Evolutionary conservation across 169 alveolate species (phyloP), one percentile per base, ranked within the genome.

Genomic region (Hepatocystis sp.): DNA sequence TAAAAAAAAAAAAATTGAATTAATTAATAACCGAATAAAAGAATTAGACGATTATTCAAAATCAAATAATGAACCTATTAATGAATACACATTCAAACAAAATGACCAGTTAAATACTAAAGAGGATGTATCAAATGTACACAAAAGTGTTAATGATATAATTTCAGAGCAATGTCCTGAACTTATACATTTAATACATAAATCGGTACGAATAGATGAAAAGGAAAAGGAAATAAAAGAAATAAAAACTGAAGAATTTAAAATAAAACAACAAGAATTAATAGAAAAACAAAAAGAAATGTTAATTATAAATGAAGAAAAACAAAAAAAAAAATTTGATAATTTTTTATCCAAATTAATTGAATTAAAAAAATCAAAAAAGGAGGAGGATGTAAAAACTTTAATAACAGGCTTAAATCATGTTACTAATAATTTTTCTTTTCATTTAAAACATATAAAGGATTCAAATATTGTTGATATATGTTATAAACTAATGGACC

Each of bases 401-500:
- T 63, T 71, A 30, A 4, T 58, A 40, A 71, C 53, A 19, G 86
- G 86, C 2, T 61, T 71, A 58, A 51, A 15, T 27, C 17, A 71
- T 47, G 76, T 58, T 42, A 71, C 86, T 40, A 71, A 71, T 40
- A 71, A 71, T 44, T 71, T 71, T 51, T 10, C 30, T n/a, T 71
- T 71, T 56, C 27, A 23, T 49, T 49, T 71, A 42, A 71, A 58
- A 4, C 67, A 71, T 58, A 51, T 71, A 17, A 28, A 34, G 46
- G 51, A 61, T 36, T 71, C 86, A 11, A 71, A 71, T 34, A 71
- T 71, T 28, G 34, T 71, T 51, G 86, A 71, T 34, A 36, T 71
- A 10, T 71, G 86, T 34, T 71, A 71, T 51, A 71, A 71, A n/a
- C 28, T 71, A 28, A 55, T 71, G 86, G 86, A 71, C 56, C 86